phyloP scores from a whole-genome alignment of 805 yeast genomes.

The Blastobotrys terrestris region DNA sequence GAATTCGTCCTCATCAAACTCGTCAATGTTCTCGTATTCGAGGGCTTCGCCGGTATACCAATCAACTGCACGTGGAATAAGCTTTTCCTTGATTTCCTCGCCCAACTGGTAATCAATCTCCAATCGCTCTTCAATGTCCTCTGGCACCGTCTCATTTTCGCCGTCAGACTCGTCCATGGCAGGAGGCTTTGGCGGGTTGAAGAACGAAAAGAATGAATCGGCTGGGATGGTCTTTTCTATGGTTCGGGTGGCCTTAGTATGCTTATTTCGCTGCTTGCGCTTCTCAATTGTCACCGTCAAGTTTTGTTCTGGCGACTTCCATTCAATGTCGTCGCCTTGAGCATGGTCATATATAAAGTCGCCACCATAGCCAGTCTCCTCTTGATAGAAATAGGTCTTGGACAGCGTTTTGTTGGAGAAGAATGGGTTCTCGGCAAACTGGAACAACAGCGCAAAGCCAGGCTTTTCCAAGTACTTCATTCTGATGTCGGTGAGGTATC shows the following conservation, averaged over 20 bases:
- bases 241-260: conserved; percentile 93
- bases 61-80: conserved; percentile 93
- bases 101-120: conserved; percentile 94
- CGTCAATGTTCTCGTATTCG: conserved; percentile 60
- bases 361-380: conserved; percentile 88
- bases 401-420: conserved; percentile 67
- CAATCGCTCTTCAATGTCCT: conserved; percentile 73
- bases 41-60: conserved; percentile 99
- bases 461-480: conserved; percentile 74
- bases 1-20: conserved; percentile 53
- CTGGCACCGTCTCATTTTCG: conserved; percentile 53
- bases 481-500: conserved; percentile 59
- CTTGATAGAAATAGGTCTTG: conserved; percentile 90
- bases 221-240: conserved; percentile 91
- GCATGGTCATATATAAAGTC: conserved; percentile 97
- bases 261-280: conserved; percentile 94
- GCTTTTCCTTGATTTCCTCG: conserved; percentile 91
- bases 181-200: conserved; percentile 85
- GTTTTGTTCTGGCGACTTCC: conserved; percentile 75
- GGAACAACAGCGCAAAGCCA: conserved; percentile 83
- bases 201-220: conserved; percentile 92
- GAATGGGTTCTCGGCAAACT: conserved; percentile 67
- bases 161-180: conserved; percentile 43
- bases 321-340: conserved; percentile 77
- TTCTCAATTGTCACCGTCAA: conserved; percentile 84